Percentiles rank a stretch among this genome's conserved stretches.
Conservation (phyloP, 1,139 yeast species). For the Hanseniaspora sp. region DNA sequence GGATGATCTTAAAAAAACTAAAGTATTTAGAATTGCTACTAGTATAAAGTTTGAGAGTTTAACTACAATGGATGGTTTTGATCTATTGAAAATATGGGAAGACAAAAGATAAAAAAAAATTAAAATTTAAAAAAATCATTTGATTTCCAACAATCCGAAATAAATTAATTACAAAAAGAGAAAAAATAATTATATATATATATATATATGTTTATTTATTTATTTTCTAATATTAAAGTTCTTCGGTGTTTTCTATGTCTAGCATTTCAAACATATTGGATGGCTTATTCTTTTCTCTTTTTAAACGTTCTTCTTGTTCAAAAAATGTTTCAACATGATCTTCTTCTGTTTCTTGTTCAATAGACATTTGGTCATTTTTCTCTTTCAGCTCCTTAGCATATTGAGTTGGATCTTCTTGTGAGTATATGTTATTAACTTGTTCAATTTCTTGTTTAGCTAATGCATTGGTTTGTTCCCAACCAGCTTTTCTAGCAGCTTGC, state of each 20-base stretch:
- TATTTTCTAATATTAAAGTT: slow-evolving; percentile 19
- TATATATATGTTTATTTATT: not conserved
- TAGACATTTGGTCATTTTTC: slow-evolving; percentile 12
- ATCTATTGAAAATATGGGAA: slow-evolving; percentile 21
- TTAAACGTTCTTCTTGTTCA: slow-evolving; percentile 17
- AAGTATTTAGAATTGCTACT: slow-evolving; percentile 17
- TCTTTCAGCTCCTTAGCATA: slow-evolving; percentile 10
- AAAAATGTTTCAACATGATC: slow-evolving; percentile 24
- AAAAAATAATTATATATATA: not conserved
- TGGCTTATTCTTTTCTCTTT: slow-evolving; percentile 18
- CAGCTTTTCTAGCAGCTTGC: slow-evolving; percentile 52
- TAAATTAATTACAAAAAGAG: not conserved
- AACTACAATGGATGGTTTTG: slow-evolving; percentile 20
- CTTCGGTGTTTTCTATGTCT: slow-evolving; percentile 39
- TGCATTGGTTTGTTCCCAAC: slow-evolving; percentile 60
- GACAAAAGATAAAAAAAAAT: not conserved
- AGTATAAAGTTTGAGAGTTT: slow-evolving; percentile 15
- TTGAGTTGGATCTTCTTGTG: slow-evolving; percentile 14
- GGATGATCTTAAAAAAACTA: not conserved
- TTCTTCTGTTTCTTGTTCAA: slow-evolving; percentile 28
- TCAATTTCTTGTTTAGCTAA: slow-evolving; percentile 32
- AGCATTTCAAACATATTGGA: slow-evolving; percentile 39
- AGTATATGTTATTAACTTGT: slow-evolving; percentile 14
- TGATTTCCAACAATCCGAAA: not conserved
- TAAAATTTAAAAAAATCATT: too few relatives aligned